phyloP scores from a whole-genome alignment of 1,139 yeast species.

The Candida albicans region DNA sequence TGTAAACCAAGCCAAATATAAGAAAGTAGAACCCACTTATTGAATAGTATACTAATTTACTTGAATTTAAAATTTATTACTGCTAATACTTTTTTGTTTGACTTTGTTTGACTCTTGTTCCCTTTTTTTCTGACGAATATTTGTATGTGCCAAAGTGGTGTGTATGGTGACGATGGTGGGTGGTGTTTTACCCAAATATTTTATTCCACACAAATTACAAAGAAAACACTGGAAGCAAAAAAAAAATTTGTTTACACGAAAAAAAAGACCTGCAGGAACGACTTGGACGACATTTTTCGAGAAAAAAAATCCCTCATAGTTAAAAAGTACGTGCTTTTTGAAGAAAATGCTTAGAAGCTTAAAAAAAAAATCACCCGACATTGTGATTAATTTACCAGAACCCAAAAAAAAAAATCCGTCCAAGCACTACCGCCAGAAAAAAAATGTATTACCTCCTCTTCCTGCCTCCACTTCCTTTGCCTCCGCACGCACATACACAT shows the following conservation, averaged over 20 bases:
- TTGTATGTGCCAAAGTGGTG: no score
- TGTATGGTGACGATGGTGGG: no score
- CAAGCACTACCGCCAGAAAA: background rate
- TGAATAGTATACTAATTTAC: no score
- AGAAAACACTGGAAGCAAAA: background rate
- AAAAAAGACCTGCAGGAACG: no score
- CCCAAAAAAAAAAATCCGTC: no score
- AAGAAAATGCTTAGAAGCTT: background rate
- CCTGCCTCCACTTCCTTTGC: background rate
- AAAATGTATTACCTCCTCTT: background rate
- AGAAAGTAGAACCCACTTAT: no score
- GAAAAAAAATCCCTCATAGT: slow-evolving; percentile 6
- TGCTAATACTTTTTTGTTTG: no score
- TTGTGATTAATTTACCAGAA: background rate
- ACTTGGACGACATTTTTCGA: slow-evolving; percentile 1
- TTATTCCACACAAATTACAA: background rate
- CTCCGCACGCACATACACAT: background rate
- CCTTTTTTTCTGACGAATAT: no score
- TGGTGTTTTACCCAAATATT: background rate
- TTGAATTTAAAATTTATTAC: no score
- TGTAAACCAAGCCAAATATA: no score
- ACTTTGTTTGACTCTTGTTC: no score
- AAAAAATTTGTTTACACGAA: background rate
- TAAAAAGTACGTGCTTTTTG: background rate
- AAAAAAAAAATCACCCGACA: slow-evolving; percentile 3